Base-by-base conservation (phyloP, 768 basidiomycete species). In the Russula sp. region DNA sequence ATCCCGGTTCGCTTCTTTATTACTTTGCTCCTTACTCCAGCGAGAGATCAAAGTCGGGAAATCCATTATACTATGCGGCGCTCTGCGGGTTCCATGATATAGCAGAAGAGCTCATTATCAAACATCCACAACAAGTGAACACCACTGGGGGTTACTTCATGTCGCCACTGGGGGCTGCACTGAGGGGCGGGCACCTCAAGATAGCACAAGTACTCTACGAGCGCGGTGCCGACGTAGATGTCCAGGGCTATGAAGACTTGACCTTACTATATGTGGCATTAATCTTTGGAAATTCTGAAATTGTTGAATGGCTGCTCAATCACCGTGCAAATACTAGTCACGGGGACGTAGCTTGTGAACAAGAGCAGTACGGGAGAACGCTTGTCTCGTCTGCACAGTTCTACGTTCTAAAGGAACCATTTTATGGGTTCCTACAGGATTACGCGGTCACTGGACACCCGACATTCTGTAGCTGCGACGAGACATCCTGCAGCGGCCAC, bases 1-100 rank as follows among this genome's bases (percentile, higher is more conserved):
- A 0, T 18, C 0, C 0, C 9, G 1, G 0, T 8, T n/a, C 18
- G 5, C 2, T 7, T 8, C 20, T 54, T 32, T 6, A 1, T 14
- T 9, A 2, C 10, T 5, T 36, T 13, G 5, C 20, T 18, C 5
- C 0, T 1, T 2, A 1, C n/a, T 46, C 18, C 14, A 0, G 5
- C 3, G 3, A 52, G 16, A 5, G 1, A 7, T 3, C 5, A 7
- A 10, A n/a, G 5, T 5, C 9, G 48, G 10, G 22, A 48, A 24
- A 22, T 5, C n/a, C 48, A 0, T 26, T 49, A 14, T 49, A 49
- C 48, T 49, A 49, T 50, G 49, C 49, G 6, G 49, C 49, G 6
- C 26, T 50, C 24, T 50, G 49, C 49, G 49, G 49, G 14, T 50
- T 50, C 13, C 13, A 50, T 28, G 49, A 50, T 13, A 14, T 50